Evolutionary conservation across 495 filamentous ascomycete species (phyloP).

Genomic region (Cercophora newfieldiana): DNA sequence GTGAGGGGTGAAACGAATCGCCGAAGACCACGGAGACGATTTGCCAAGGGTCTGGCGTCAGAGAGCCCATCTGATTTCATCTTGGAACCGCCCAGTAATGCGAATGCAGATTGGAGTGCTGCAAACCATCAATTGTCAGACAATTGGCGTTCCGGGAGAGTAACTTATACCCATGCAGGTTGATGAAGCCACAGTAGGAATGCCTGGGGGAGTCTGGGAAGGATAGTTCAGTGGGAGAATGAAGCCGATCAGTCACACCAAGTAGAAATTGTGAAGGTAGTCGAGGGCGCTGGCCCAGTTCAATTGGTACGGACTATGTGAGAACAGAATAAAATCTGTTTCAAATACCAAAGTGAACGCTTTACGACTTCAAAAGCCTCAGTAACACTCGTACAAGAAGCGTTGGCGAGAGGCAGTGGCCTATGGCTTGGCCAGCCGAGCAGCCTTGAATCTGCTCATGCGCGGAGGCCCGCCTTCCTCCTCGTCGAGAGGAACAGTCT

Average conservation of each 20-base stretch:
- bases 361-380: slow-evolving; percentile 20
- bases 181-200: too few relatives aligned
- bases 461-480: slow-evolving; percentile 65
- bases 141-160: slow-evolving; percentile 26
- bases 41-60: slow-evolving; percentile 52
- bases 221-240: neutral
- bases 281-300: slow-evolving; percentile 18
- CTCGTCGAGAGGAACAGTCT: slow-evolving; percentile 62
- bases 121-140: slow-evolving; percentile 57
- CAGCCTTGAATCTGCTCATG: slow-evolving; percentile 87
- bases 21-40: slow-evolving; percentile 45
- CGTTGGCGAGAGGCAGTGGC: slow-evolving; percentile 8
- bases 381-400: neutral
- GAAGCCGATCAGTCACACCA: slow-evolving; percentile 3
- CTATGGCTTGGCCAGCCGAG: slow-evolving; percentile 59
- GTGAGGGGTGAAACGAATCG: slow-evolving; percentile 63
- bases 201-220: too few relatives aligned
- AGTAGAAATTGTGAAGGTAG: slow-evolving; percentile 5
- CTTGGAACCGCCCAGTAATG: slow-evolving; percentile 56
- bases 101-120: slow-evolving; percentile 50
- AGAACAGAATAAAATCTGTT: neutral
- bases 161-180: too few relatives aligned
- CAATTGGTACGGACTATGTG: slow-evolving; percentile 15
- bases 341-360: neutral
- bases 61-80: slow-evolving; percentile 56